Base-by-base conservation (phyloP, 306 rosid genomes). In the Inga laurina region DNA sequence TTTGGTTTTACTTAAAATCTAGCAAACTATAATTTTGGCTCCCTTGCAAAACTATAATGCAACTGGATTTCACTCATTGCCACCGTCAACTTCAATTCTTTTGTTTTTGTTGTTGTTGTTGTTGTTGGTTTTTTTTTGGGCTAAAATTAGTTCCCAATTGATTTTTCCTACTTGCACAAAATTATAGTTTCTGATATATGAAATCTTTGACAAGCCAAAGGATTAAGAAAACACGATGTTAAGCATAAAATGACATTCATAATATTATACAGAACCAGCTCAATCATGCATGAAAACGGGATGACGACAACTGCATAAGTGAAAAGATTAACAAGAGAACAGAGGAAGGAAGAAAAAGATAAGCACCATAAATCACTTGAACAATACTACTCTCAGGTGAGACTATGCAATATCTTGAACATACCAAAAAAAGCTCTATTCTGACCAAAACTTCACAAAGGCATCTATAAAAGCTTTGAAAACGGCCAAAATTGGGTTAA, bases 391-490 rank as follows among this genome's bases (percentile, higher is more conserved):
- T 32, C 74, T n/a, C 67, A 8, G 69, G 79, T 46, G 64, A 82
- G 66, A 81, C 41, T 83, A 69, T 35, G 81, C 76, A 78, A 72
- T 43, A 72, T 82, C 52, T 74, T 19, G 54, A 82, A 76, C 78
- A 64, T 56, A 82, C 78, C 67, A 14, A 64, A 30, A 64, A 64
- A 14, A 32, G 18, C 69, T 79, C 91, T 86, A 96, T 69, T 87
- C 94, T 3, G 98, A 86, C 95, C 97, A 97, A 88, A 94, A 88
- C 80, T 91, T 94, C 72, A 87, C 89, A 32, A 97, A 79, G 32
- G 97, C 93, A 22, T 87, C 85, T 19, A 90, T 77, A 59, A 90
- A 84, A 32, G 89, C 88, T 83, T 84, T 94, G 41, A 92, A 74
- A 51, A 88, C 79, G 51, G 83, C 87, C 61, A 91, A 75, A 75